These are phyloP conservation scores for Nitzschia putrida DNA, from an alignment of 108 stramenopile species.

Conservation along the genomic window DNA sequence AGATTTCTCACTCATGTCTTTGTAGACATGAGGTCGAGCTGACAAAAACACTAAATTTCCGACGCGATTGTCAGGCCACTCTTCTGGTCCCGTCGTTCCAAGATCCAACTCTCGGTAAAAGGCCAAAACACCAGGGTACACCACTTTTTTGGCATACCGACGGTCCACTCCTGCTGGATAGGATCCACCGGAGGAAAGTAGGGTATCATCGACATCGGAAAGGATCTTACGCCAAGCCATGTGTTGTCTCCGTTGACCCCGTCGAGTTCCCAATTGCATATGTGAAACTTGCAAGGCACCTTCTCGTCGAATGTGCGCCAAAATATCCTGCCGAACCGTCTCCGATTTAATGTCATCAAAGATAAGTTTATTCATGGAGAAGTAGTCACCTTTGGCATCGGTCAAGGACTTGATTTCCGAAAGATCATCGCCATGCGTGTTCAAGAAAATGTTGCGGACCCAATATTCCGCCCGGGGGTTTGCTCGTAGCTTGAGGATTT, in stretches of 20 bases:
- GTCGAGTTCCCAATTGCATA: conserved; percentile 68
- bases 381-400: conserved; percentile 91
- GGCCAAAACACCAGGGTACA: conserved; percentile 96
- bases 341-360: conserved; percentile 92
- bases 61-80: conserved; percentile 78
- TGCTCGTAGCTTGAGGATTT: conserved; percentile 82
- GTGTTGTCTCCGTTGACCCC: conserved; percentile 45
- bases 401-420: conserved; percentile 92
- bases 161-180: conserved; percentile 95
- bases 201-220: conserved; percentile 97
- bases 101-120: conserved; percentile 96
- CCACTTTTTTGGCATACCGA: conserved; percentile 79
- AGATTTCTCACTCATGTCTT: conserved; percentile 89
- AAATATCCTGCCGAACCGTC: conserved; percentile 85
- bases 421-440: conserved; percentile 90
- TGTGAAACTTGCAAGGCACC: conserved; percentile 90
- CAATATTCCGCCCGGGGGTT: conserved; percentile 87
- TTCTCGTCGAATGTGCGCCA: conserved; percentile 90
- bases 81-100: conserved; percentile 86
- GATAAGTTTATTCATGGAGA: conserved; percentile 93
- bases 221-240: conserved; percentile 95
- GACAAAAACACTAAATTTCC: conserved; percentile 97
- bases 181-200: conserved; percentile 89
- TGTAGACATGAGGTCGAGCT: conserved; percentile 98
- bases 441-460: conserved; percentile 91